Conservation (phyloP, 2,329 filamentous ascomycete species). For the Pseudonectria foliicola region DNA sequence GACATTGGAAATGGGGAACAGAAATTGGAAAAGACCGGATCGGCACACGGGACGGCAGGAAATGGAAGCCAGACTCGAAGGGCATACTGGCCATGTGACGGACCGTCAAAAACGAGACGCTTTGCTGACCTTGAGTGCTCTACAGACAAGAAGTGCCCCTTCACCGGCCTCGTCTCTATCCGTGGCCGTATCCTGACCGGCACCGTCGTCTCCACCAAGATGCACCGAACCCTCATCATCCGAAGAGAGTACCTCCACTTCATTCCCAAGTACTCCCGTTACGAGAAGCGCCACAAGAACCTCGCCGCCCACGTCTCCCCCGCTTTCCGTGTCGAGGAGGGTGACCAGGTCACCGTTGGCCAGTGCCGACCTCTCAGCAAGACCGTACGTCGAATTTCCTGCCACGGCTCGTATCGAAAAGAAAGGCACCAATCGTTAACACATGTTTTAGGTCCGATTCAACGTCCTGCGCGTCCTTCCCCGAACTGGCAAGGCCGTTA, state of each 20-base stretch:
- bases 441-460: slow-evolving; percentile 78
- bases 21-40: slow-evolving; percentile 1
- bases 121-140: slow-evolving; percentile 18
- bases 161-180: slow-evolving; percentile 98
- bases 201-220: slow-evolving; percentile 99
- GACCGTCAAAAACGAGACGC: slow-evolving; percentile 3
- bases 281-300: slow-evolving; percentile 99
- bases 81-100: neutral
- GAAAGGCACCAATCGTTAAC: slow-evolving; percentile 16
- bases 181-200: slow-evolving; percentile 99
- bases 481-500: slow-evolving; percentile 93
- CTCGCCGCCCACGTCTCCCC: slow-evolving; percentile 97
- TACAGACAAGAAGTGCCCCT: slow-evolving; percentile 99
- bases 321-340: slow-evolving; percentile 99
- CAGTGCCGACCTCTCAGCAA: slow-evolving; percentile 99
- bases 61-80: too few relatives aligned
- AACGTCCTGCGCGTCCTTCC: slow-evolving; percentile 98
- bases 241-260: slow-evolving; percentile 99
- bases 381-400: slow-evolving; percentile 66
- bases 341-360: slow-evolving; percentile 98
- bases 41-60: neutral
- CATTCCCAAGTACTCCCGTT: slow-evolving; percentile 99
- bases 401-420: neutral
- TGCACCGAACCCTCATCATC: slow-evolving; percentile 99
- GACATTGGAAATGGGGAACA: slow-evolving; percentile 1